These are phyloP conservation scores for Panus rudis DNA, from an alignment of 768 basidiomycete genomes.

Conservation along the genomic window DNA sequence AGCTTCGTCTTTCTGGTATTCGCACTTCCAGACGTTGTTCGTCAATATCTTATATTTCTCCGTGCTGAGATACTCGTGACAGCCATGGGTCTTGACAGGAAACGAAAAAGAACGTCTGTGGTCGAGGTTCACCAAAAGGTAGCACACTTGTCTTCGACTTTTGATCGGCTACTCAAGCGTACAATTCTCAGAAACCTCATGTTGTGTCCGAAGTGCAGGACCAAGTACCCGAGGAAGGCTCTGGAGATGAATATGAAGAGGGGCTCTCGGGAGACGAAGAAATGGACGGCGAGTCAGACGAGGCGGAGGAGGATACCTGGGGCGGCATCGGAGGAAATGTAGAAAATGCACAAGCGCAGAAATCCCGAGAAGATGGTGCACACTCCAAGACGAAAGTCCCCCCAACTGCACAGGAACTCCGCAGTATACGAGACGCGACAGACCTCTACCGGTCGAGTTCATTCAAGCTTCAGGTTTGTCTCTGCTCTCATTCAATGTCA, in stretches of 20 bases:
- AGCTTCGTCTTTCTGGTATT: too few species aligned
- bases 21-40: too few species aligned
- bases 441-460: slow-evolving; percentile 71
- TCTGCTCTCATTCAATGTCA: neutral
- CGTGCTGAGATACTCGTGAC: neutral
- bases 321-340: slow-evolving; percentile 2
- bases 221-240: too few species aligned
- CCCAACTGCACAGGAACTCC: slow-evolving; percentile 65
- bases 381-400: slow-evolving; percentile 32
- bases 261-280: slow-evolving; percentile 1
- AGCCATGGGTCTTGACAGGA: neutral
- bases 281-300: slow-evolving; percentile 7
- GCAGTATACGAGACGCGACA: slow-evolving; percentile 63
- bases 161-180: too few species aligned
- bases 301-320: slow-evolving; percentile 10
- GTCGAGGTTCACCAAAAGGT: too few species aligned
- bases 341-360: slow-evolving; percentile 3
- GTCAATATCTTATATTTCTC: too few species aligned
- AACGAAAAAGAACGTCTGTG: slow-evolving; percentile 1
- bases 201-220: too few species aligned
- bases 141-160: too few species aligned
- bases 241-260: neutral
- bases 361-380: slow-evolving; percentile 1
- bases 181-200: too few species aligned
- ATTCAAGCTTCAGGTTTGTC: slow-evolving; percentile 77